Base-by-base conservation (phyloP, 257 asterid species). In the Plantago ovata region DNA sequence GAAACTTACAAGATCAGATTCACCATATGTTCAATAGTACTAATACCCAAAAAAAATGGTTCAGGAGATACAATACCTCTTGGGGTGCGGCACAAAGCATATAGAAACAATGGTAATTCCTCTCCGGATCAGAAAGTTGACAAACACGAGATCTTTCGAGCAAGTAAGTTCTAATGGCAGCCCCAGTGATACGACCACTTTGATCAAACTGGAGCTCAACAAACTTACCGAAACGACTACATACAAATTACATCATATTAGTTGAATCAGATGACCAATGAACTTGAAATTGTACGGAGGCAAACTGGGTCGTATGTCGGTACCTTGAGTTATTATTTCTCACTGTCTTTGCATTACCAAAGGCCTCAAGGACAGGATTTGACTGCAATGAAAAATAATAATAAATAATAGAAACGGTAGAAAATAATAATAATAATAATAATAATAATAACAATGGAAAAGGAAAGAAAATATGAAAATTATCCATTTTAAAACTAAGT, bases 101-200 rank as follows among this genome's bases (percentile, higher is more conserved):
- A 75, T 93, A 93, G 83, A 93, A 93, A 69, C 99, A 93, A 69
- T 93, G 99, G 69, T 93, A 93, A 69, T 93, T 93, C 57, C 99
- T 84, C 84, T 93, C 99, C 14, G 99, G 99, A 86, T 93, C 97
- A 53, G 99, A 93, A 63, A 93, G 53, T 78, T 93, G 99, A 66
- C 99, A 93, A 75, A 93, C 99, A 67, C 99, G 99, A 53, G 99
- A 93, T 69, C 99, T 80, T 68, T 93, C 99, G 13, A 93, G 88
- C 86, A 93, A 79, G 78, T 93, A 93, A n/a, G 99, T 93, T 77
- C 99, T 76, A 65, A 93, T 82, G 52, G 99, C 99, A 61, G 99
- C 99, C 61, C 99, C 99, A 33, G 97, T 89, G 64, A 93, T 93
- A 69, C 89, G 81, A 57, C 97, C 97, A 44, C 48, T 77, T 61